These are phyloP conservation scores for Coniochaeta hoffmannii DNA, from an alignment of 2,329 filamentous ascomycete genomes.

Conservation along the genomic window DNA sequence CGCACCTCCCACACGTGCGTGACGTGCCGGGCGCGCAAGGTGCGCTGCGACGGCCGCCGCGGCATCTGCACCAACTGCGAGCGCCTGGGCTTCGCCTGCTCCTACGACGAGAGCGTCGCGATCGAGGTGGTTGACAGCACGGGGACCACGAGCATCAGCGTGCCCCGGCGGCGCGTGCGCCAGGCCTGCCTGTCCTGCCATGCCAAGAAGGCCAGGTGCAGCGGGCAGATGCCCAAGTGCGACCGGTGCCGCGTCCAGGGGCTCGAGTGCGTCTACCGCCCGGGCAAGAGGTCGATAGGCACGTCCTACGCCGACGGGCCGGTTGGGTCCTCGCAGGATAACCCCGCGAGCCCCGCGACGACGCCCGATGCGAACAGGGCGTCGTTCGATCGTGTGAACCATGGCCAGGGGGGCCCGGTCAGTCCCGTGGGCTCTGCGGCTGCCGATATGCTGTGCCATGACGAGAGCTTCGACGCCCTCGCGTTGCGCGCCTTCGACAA, in stretches of 20 bases:
- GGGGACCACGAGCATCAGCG: conserved; percentile 33
- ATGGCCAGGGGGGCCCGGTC: conserved; percentile 9
- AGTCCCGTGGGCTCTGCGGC: not conserved
- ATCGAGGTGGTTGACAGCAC: conserved; percentile 18
- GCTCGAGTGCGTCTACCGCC: conserved; percentile 48
- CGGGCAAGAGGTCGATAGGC: conserved; percentile 31
- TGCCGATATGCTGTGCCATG: conserved; percentile 19
- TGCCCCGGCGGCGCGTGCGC: conserved; percentile 46
- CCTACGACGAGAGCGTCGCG: conserved; percentile 40
- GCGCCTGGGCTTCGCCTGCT: conserved; percentile 49
- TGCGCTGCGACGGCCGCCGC: conserved; percentile 48
- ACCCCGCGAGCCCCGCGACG: conserved; percentile 18
- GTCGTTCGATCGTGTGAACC: conserved; percentile 18
- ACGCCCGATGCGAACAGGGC: not conserved
- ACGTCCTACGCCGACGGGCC: conserved; percentile 1
- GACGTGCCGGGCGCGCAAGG: conserved; percentile 48
- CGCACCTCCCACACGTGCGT: conserved; percentile 42
- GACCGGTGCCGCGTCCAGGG: conserved; percentile 44
- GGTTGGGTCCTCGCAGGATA: conserved; percentile 10
- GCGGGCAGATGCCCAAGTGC: conserved; percentile 48
- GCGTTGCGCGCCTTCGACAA: conserved; percentile 46
- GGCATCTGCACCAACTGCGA: conserved; percentile 51
- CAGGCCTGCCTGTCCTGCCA: conserved; percentile 52
- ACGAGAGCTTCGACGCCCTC: conserved; percentile 40
- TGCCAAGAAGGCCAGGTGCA: conserved; percentile 50